Base-by-base conservation (phyloP, 164 flowering plant species). In the Pachysandra terminalis region DNA sequence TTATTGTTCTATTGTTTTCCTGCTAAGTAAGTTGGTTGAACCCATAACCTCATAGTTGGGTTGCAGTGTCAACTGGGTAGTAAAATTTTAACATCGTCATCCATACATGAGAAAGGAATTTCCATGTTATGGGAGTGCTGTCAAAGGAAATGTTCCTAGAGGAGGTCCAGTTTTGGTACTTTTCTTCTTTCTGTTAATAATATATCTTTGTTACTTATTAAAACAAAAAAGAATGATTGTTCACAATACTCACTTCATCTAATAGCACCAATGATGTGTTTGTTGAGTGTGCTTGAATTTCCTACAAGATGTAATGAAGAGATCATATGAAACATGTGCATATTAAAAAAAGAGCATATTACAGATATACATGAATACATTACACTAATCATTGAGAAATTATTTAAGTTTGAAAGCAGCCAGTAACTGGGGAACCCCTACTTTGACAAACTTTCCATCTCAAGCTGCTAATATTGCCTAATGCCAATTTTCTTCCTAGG, bases 211-310 rank as follows among this genome's bases (percentile, higher is more conserved):
- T 32, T 32, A 7, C 37, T 32, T 32, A 32, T 3, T 32, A 32
- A 32, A 32, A n/a, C n/a, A n/a, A n/a, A 32, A 32, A 7, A 32
- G 7, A 32, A 32, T 67, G 32, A 12, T 45, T 45, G 41, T 65
- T 24, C 9, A 9, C 21, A 37, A 9, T 23, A 75, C 89, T 68
- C 87, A 91, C 97, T 81, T 94, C 98, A 74, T 94, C 98, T 54
- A 94, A 75, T 64, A 94, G 90, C 74, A 94, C 96, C 81, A 94
- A 64, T 28, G 98, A 91, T 69, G 73, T 80, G 63, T 73, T 77
- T 53, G 97, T 88, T 59, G 97, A 87, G 40, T 79, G 81, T 59
- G 81, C 76, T 72, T 57, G 85, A 72, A 94, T 91, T 19, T 86
- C 89, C 98, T 94, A 83, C 75, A 76, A 73, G 52, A 62, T 48